Evolutionary conservation across 208 protist genomes (phyloP), one percentile per base, ranked within the genome.

Genomic region (Vickermania ingenoplastis): DNA sequence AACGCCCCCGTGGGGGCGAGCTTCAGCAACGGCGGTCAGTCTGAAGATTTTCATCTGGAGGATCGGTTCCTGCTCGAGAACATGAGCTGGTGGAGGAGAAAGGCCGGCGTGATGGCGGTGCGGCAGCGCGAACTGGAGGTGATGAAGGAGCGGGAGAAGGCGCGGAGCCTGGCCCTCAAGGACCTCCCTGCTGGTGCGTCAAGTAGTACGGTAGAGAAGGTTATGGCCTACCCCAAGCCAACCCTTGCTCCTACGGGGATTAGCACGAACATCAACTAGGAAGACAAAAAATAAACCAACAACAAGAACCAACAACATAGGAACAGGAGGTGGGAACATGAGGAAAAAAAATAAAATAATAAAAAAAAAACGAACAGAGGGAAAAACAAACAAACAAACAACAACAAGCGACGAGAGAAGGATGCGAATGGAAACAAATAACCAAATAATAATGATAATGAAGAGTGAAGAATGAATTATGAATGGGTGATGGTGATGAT

Each of bases 21-120:
- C 49, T 95, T 81, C 81, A 89, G 80, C 58, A 95, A 95, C 57
- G 88, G 88, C 51, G 88, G 88, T 5, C 88, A 95, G 63, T 92
- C 83, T 24, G 88, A 95, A 66, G 88, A 95, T 68, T 95, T 95
- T 65, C 88, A 92, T 61, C 58, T 95, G 1, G 88, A 95, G 70
- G 88, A 95, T 60, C 81, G 88, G 48, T 91, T 91, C 79, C 88
- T 91, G 65, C 89, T 84, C 69, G 82, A 90, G 59, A 92, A 95
- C 69, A 90, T 86, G 63, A 79, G 79, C 3, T 91, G 82, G 75
- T 92, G 84, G 85, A 59, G 83, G 57, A 63, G 85, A 14, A 86
- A 83, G 67, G 82, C 82, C 22, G 63, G 84, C 31, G 77, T 95
- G 73, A 69, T 91, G 70, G 88, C 84, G 26, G 72, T 95, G 28